Evolutionary conservation across 1,139 yeast species (phyloP), one percentile per base, ranked within the genome.

Genomic region (Protomyces inouyei): DNA sequence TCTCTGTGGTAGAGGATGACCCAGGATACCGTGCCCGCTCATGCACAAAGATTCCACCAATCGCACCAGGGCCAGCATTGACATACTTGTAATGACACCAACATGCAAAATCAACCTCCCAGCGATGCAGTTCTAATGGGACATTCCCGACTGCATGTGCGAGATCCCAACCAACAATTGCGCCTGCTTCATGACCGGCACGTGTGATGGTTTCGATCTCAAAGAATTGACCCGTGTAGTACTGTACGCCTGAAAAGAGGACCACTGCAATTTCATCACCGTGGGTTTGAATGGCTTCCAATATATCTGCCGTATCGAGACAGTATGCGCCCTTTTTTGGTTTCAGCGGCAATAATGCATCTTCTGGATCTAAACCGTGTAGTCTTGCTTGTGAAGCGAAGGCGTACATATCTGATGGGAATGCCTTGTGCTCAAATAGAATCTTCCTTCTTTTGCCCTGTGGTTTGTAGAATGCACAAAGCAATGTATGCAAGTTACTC

Each of bases 111-210:
- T 92, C 98, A 1, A 88, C 95, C 61, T 80, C 78, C 97, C 97
- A 91, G 60, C 87, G 89, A 73, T 92, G 97, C 60, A 92, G 76
- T 60, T 80, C 71, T 64, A 92, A 75, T 0, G 85, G 86, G 0
- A 89, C 93, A 73, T 92, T 92, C 1, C 97, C 98, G 0, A 81
- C 95, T 0, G 96, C 97, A 74, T 92, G 98, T 0, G 98, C 98
- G 70, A 92, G 79, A 74, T 92, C 98, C 97, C 97, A 92, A 0
- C 97, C 97, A 8, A 90, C 93, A 1, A 81, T 72, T 46, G 88
- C 81, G 0, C 84, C 85, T 69, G 70, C 76, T 35, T 68, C 74
- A 66, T 85, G 84, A 4, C 86, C 90, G 57, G 78, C 78, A 18
- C 73, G 72, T 1, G 97, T 91, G 69, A 92, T 89, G 16, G 73